Evolutionary conservation across 768 basidiomycete genomes (phyloP).

Genomic region (Coprinellus aureogranulatus): DNA sequence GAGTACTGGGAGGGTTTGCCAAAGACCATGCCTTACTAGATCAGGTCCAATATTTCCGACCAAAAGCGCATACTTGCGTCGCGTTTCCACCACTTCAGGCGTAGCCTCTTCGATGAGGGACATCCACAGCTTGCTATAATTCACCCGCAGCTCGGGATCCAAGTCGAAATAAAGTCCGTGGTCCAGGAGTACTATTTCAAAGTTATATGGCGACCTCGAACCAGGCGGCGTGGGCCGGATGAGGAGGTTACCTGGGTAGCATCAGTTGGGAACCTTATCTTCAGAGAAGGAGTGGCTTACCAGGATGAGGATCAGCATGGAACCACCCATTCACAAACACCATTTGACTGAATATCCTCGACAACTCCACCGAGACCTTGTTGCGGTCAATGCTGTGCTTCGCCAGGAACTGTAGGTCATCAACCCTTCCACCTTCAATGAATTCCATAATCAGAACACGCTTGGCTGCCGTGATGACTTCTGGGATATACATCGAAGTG

Average conservation of each 20-base stretch:
- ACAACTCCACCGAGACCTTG: slow-evolving; percentile 86
- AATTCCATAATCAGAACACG: slow-evolving; percentile 94
- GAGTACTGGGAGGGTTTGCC: too few species aligned
- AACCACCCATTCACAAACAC: slow-evolving; percentile 94
- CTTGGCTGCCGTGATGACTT: slow-evolving; percentile 76
- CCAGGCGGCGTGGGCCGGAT: slow-evolving; percentile 68
- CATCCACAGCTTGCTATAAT: slow-evolving; percentile 89
- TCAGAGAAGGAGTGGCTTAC: slow-evolving; percentile 29
- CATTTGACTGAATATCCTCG: slow-evolving; percentile 91
- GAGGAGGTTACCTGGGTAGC: slow-evolving; percentile 79
- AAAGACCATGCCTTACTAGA: slow-evolving; percentile 50
- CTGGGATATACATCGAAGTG: slow-evolving; percentile 85
- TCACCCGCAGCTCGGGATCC: slow-evolving; percentile 71
- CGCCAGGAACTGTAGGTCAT: slow-evolving; percentile 82
- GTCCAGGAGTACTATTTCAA: slow-evolving; percentile 93
- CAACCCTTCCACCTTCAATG: slow-evolving; percentile 84
- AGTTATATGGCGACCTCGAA: slow-evolving; percentile 85
- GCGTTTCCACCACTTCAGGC: slow-evolving; percentile 57
- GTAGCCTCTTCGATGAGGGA: slow-evolving; percentile 78
- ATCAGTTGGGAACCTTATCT: slow-evolving; percentile 1
- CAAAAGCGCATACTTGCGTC: slow-evolving; percentile 83
- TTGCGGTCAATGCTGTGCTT: slow-evolving; percentile 86
- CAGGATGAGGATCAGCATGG: slow-evolving; percentile 87
- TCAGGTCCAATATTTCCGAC: slow-evolving; percentile 91
- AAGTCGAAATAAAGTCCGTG: slow-evolving; percentile 95